Conservation (phyloP, 192 early-diverging fungal species). For the Obelidium mucronatum region DNA sequence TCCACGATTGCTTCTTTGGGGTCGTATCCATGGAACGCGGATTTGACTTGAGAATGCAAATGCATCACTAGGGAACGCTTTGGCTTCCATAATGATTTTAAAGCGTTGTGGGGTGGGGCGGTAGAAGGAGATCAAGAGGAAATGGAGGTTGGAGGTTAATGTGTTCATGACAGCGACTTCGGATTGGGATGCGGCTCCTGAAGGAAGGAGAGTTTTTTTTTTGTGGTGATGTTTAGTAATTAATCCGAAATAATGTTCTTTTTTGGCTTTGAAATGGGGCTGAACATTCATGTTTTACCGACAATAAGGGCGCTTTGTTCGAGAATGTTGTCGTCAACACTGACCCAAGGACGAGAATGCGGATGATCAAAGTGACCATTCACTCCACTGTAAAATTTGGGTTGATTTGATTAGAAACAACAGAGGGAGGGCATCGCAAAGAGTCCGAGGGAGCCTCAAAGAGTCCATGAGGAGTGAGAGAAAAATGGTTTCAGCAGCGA, state of each 20-base stretch:
- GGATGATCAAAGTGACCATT: slow-evolving; percentile 88
- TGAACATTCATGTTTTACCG: slow-evolving; percentile 48
- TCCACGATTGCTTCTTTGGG: slow-evolving; percentile 76
- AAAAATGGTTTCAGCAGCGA: no score
- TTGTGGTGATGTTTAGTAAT: not conserved
- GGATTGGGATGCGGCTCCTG: slow-evolving; percentile 68
- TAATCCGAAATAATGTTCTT: not conserved
- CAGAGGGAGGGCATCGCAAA: no score
- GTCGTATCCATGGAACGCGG: slow-evolving; percentile 76
- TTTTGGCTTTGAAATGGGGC: not conserved
- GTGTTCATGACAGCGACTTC: slow-evolving; percentile 95
- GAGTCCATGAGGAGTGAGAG: no score
- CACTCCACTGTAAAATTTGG: slow-evolving; percentile 84
- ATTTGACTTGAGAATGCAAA: slow-evolving; percentile 93
- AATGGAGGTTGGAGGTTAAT: slow-evolving; percentile 91
- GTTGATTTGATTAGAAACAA: no score
- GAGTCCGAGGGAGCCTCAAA: not conserved
- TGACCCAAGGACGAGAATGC: slow-evolving; percentile 84
- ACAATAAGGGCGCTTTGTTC: slow-evolving; percentile 80
- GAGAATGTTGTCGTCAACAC: slow-evolving; percentile 79
- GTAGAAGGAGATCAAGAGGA: slow-evolving; percentile 93
- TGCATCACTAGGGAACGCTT: slow-evolving; percentile 95
- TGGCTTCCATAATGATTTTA: slow-evolving; percentile 91
- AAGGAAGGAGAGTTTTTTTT: not conserved
- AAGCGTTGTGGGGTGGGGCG: slow-evolving; percentile 73